phyloP scores from a whole-genome alignment of 306 rosid species.

The Vicia faba region DNA sequence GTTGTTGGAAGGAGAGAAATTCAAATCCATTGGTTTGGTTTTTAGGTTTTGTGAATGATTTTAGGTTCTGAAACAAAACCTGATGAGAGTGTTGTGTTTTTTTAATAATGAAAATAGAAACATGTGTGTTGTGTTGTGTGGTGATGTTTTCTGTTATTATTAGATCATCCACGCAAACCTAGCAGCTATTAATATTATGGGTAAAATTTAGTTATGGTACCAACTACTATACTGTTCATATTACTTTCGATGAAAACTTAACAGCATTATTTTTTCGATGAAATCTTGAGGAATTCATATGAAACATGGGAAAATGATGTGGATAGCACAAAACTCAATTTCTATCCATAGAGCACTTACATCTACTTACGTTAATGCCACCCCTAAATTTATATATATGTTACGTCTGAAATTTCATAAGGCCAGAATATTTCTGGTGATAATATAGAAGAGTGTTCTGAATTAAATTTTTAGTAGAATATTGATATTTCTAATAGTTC shows the following conservation, averaged over 20 bases:
- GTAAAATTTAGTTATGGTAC: background rate
- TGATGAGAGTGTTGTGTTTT: background rate
- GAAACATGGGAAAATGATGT: too few species aligned
- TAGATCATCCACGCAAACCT: background rate
- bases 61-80: background rate
- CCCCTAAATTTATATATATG: too few species aligned
- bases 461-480: too few species aligned
- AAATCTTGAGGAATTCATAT: too few species aligned
- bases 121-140: background rate
- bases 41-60: background rate
- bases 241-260: background rate
- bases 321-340: too few species aligned
- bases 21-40: constrained; percentile 51
- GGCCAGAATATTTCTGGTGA: too few species aligned
- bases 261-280: background rate
- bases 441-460: too few species aligned
- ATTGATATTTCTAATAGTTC: too few species aligned
- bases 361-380: too few species aligned
- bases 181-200: background rate
- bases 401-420: too few species aligned
- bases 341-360: too few species aligned
- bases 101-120: background rate
- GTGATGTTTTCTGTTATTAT: background rate
- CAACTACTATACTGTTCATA: background rate
- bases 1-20: constrained; percentile 42